These are phyloP conservation scores for Picochlorum sp. DNA, from an alignment of 139 green algal species.

Conservation along the genomic window DNA sequence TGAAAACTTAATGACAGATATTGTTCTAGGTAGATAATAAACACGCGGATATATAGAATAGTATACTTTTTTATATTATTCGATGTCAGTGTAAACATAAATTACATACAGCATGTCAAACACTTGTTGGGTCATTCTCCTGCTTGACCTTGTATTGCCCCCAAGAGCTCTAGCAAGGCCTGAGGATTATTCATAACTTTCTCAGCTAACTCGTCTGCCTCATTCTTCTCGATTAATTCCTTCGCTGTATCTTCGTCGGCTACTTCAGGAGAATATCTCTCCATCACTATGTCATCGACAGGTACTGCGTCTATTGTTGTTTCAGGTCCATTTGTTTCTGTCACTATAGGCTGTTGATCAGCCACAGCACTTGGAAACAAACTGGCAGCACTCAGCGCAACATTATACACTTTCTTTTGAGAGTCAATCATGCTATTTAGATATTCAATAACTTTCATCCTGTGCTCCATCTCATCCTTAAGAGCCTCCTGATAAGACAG, in stretches of 20 bases:
- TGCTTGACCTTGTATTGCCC: neutral
- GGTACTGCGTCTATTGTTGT: neutral
- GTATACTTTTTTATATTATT: too few species aligned
- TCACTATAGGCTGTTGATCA: neutral
- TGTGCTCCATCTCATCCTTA: neutral
- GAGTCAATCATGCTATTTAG: neutral
- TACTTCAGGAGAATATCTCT: neutral
- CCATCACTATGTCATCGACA: neutral
- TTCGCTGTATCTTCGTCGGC: neutral
- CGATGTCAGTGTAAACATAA: too few species aligned
- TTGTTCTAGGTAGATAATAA: conserved; percentile 23
- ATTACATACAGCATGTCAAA: too few species aligned
- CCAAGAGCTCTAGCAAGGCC: conserved; percentile 14
- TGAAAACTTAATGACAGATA: conserved; percentile 44
- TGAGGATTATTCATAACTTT: conserved; percentile 8
- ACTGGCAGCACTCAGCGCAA: neutral
- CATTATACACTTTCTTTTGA: neutral
- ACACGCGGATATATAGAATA: too few species aligned
- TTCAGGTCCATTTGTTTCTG: neutral
- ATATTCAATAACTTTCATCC: neutral
- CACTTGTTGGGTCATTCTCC: neutral
- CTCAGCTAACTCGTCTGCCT: conserved; percentile 11
- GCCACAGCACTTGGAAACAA: neutral
- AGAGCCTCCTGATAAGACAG: neutral
- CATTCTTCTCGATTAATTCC: neutral